Conservation (phyloP, 257 asterid genomes). For the Solanum dulcamara region DNA sequence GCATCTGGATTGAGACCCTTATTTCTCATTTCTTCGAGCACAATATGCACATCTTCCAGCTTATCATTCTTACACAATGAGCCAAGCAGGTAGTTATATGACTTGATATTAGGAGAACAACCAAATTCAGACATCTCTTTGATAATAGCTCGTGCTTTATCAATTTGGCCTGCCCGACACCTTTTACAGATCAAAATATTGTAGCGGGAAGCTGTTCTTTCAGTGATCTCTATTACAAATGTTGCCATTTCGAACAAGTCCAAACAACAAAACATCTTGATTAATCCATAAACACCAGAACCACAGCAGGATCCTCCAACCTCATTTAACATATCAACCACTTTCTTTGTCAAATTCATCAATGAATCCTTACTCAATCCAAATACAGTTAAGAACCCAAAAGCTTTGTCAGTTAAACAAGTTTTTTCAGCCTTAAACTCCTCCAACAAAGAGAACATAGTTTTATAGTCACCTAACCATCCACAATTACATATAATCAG, state of each 20-base stretch:
- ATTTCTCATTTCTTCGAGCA: constrained; percentile 49
- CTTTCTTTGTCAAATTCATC: constrained; percentile 21
- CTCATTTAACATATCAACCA: constrained; percentile 34
- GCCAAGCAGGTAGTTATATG: constrained; percentile 62
- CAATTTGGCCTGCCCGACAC: constrained; percentile 48
- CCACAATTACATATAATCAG: constrained; percentile 57
- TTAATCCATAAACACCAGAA: constrained; percentile 50
- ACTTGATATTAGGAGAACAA: constrained; percentile 23
- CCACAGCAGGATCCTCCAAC: constrained; percentile 63
- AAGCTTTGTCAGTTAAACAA: constrained; percentile 55
- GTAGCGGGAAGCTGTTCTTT: constrained; percentile 30
- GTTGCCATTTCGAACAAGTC: constrained; percentile 60
- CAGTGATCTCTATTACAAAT: constrained; percentile 41
- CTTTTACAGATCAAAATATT: constrained; percentile 49
- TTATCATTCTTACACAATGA: constrained; percentile 39
- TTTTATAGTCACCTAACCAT: constrained; percentile 49
- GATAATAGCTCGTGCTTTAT: constrained; percentile 43
- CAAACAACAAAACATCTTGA: constrained; percentile 51
- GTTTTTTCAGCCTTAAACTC: constrained; percentile 33
- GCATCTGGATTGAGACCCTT: constrained; percentile 32
- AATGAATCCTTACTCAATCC: constrained; percentile 22
- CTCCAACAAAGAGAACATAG: constrained; percentile 36
- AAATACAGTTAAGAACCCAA: constrained; percentile 38
- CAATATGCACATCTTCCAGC: constrained; percentile 21
- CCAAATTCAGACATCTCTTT: constrained; percentile 37